phyloP scores from a whole-genome alignment of 345 rosid genomes.

The Pelargonium nanum region DNA sequence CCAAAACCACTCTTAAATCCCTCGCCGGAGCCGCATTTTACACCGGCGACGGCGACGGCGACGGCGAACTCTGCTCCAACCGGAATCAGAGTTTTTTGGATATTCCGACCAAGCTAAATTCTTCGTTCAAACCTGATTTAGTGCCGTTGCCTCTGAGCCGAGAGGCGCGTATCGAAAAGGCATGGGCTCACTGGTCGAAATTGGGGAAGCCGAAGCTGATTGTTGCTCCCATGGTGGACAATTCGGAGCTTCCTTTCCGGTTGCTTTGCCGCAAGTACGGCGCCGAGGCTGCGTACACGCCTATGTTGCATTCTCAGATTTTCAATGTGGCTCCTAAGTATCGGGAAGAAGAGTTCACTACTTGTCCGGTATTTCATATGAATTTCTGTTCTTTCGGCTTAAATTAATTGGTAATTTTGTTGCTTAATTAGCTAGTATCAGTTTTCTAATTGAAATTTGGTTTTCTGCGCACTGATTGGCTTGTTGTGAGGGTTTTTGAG shows the following conservation, averaged over 20 bases:
- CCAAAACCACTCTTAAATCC: not conserved
- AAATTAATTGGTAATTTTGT: not conserved
- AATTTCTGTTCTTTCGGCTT: not conserved
- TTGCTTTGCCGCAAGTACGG: conserved; percentile 90
- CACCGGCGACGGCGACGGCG: too few relatives aligned
- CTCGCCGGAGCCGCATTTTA: too few relatives aligned
- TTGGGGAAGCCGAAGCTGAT: conserved; percentile 67
- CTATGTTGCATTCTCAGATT: conserved; percentile 87
- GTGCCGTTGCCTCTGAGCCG: conserved; percentile 23
- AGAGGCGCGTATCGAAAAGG: conserved; percentile 43
- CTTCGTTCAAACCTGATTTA: conserved; percentile 9
- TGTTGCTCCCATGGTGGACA: conserved; percentile 98
- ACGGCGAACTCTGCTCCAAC: too few relatives aligned
- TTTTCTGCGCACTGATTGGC: not conserved
- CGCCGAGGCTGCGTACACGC: conserved; percentile 86
- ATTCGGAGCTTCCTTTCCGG: conserved; percentile 92
- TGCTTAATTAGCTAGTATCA: not conserved
- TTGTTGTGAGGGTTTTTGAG: not conserved
- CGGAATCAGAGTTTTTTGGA: too few relatives aligned
- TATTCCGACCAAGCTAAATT: too few relatives aligned
- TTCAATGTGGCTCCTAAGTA: conserved; percentile 75
- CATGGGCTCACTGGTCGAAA: conserved; percentile 79
- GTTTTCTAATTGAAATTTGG: not conserved
- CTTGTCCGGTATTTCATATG: conserved; percentile 49
- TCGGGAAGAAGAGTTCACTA: conserved; percentile 65